These are phyloP conservation scores for Coemansia reversa DNA, from an alignment of 192 early-diverging fungal species.

Conservation along the genomic window DNA sequence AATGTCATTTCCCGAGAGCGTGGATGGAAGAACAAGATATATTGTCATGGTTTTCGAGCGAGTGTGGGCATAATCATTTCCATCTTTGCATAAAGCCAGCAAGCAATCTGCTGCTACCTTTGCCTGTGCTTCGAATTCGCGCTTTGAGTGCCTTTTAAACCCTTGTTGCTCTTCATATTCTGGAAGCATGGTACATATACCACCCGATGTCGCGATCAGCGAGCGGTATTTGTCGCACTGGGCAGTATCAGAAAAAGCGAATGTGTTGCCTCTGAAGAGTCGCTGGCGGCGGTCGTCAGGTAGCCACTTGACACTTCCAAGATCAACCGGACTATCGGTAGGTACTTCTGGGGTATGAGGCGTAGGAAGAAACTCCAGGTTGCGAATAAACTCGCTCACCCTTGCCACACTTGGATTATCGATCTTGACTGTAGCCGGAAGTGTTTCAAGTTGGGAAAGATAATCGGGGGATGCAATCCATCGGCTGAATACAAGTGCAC, in stretches of 20 bases:
- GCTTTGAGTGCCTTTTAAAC: neutral
- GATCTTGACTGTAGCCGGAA: constrained; percentile 7
- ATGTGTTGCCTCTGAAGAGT: constrained; percentile 22
- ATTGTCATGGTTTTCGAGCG: neutral
- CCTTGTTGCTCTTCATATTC: constrained; percentile 1
- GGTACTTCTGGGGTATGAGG: constrained; percentile 7
- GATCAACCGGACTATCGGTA: constrained; percentile 24
- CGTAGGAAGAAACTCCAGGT: constrained; percentile 20
- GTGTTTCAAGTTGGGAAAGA: constrained; percentile 6
- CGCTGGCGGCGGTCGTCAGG: constrained; percentile 19
- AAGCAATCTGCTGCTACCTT: neutral
- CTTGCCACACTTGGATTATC: constrained; percentile 4
- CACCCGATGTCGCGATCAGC: constrained; percentile 17
- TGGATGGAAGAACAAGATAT: constrained; percentile 19
- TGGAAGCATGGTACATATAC: constrained; percentile 5
- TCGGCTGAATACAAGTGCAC: constrained; percentile 23
- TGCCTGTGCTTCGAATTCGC: neutral
- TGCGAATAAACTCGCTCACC: constrained; percentile 14
- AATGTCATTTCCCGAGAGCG: neutral
- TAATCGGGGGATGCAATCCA: constrained; percentile 18
- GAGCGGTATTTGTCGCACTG: constrained; percentile 21
- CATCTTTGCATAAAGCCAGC: neutral
- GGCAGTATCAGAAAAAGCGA: constrained; percentile 22
- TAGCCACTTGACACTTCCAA: constrained; percentile 13
- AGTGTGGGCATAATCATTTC: neutral